A percentile compares a stretch with the other conserved stretches of the same genome.
phyloP scores from a whole-genome alignment of 805 yeast genomes.

The Myxozyma mucilagina region DNA sequence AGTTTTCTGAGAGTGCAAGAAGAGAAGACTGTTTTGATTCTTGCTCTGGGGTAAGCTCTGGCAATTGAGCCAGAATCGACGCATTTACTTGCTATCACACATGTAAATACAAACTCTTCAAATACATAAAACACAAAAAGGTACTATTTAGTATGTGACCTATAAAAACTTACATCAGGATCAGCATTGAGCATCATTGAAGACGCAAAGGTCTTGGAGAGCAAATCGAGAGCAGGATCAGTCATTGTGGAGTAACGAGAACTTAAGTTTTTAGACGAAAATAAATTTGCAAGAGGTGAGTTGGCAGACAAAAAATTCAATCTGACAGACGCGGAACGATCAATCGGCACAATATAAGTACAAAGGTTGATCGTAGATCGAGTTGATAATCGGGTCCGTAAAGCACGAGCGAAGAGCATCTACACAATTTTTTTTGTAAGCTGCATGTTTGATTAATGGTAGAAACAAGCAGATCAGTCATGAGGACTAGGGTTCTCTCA shows the following conservation, averaged over 20 bases:
- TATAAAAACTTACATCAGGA: slow-evolving; percentile 15
- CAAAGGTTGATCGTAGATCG: too few relatives aligned
- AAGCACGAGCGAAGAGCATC: too few relatives aligned
- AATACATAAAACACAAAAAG: neutral
- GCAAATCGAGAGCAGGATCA: slow-evolving; percentile 32
- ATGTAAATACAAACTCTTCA: neutral
- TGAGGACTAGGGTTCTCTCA: too few relatives aligned
- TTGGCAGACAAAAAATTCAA: neutral
- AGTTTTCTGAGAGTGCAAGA: slow-evolving; percentile 65
- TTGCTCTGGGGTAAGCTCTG: slow-evolving; percentile 48
- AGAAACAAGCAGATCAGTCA: too few relatives aligned
- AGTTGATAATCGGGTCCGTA: too few relatives aligned
- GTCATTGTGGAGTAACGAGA: slow-evolving; percentile 7
- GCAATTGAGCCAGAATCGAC: slow-evolving; percentile 21
- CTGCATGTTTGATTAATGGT: too few relatives aligned
- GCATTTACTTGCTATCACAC: slow-evolving; percentile 21
- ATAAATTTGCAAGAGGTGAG: neutral
- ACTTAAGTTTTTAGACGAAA: neutral
- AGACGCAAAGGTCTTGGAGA: slow-evolving; percentile 28
- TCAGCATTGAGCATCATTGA: slow-evolving; percentile 26
- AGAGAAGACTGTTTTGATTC: slow-evolving; percentile 77
- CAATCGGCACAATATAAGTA: too few relatives aligned
- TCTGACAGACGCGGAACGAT: too few relatives aligned
- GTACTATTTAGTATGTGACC: neutral
- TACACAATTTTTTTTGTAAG: too few relatives aligned